Evolutionary conservation across 257 asterid genomes (phyloP).

Genomic region (Jacaranda copaia): DNA sequence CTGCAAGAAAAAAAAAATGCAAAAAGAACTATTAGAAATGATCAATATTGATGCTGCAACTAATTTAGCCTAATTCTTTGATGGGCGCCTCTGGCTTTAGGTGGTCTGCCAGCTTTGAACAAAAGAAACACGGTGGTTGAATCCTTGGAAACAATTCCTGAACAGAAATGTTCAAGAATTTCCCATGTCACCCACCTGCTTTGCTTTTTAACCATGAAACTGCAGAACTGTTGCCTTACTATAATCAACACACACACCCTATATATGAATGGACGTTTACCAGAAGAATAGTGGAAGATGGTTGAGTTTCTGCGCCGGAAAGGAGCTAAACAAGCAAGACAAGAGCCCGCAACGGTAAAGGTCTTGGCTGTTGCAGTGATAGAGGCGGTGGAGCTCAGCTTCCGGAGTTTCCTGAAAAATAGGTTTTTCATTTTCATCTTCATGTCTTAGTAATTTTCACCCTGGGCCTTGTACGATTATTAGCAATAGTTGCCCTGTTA

Average conservation of each 20-base stretch:
- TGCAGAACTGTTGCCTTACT: background rate
- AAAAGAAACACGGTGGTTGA: too few relatives aligned
- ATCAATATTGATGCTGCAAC: too few relatives aligned
- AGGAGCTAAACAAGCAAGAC: slow-evolving; percentile 22
- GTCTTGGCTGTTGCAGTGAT: background rate
- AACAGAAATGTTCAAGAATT: too few relatives aligned
- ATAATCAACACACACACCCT: background rate
- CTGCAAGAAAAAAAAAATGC: background rate
- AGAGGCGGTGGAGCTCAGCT: background rate
- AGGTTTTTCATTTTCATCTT: background rate
- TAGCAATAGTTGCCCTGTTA: background rate
- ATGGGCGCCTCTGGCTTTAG: too few relatives aligned
- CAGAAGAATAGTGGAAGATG: slow-evolving; percentile 32
- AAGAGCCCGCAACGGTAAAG: background rate
- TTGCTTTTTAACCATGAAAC: too few relatives aligned
- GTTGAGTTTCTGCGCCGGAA: slow-evolving; percentile 12
- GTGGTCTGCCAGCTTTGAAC: too few relatives aligned
- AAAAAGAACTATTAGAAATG: background rate
- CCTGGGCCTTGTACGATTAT: background rate
- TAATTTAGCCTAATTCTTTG: too few relatives aligned
- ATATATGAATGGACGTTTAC: background rate
- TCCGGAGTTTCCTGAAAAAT: background rate
- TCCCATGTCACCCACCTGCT: too few relatives aligned
- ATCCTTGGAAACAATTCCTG: too few relatives aligned
- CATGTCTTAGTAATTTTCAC: background rate